Conservation (phyloP, 805 yeast genomes). For the Crinitomyces ghanaensis region DNA sequence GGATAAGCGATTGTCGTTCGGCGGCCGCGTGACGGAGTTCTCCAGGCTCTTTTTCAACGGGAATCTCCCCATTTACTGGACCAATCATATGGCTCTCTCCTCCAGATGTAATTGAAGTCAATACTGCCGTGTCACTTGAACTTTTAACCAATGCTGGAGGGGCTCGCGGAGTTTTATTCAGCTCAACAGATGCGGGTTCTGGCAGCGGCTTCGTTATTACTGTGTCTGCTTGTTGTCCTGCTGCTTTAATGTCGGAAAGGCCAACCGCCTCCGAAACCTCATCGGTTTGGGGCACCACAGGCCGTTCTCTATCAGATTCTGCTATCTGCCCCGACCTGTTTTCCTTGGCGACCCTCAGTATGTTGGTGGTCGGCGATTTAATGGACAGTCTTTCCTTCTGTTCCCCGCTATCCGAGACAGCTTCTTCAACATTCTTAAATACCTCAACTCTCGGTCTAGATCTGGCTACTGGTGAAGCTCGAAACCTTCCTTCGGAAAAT, state of each 20-base stretch:
- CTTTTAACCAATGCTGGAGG: too few relatives aligned
- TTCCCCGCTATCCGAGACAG: conserved; percentile 45
- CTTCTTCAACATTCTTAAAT: conserved; percentile 79
- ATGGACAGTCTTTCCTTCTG: background rate
- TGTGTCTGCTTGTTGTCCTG: background rate
- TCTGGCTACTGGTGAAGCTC: conserved; percentile 58
- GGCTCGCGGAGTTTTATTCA: background rate
- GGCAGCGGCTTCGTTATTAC: too few relatives aligned
- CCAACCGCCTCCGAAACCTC: too few relatives aligned
- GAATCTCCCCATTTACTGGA: background rate
- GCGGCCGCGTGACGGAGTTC: conserved; percentile 23
- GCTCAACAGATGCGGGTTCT: conserved; percentile 1
- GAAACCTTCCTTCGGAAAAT: conserved; percentile 45
- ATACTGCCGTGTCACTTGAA: conserved; percentile 8
- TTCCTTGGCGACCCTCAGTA: conserved; percentile 1
- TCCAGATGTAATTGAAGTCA: conserved; percentile 4
- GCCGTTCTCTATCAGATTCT: background rate
- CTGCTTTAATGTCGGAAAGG: too few relatives aligned
- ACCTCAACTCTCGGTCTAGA: conserved; percentile 86
- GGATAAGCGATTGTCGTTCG: conserved; percentile 69
- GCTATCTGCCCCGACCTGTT: background rate
- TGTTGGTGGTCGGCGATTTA: background rate
- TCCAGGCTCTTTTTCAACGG: conserved; percentile 1
- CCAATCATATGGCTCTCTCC: conserved; percentile 1
- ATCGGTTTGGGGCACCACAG: background rate